Conservation (phyloP, 768 basidiomycete genomes). For the Panellus pusillus region DNA sequence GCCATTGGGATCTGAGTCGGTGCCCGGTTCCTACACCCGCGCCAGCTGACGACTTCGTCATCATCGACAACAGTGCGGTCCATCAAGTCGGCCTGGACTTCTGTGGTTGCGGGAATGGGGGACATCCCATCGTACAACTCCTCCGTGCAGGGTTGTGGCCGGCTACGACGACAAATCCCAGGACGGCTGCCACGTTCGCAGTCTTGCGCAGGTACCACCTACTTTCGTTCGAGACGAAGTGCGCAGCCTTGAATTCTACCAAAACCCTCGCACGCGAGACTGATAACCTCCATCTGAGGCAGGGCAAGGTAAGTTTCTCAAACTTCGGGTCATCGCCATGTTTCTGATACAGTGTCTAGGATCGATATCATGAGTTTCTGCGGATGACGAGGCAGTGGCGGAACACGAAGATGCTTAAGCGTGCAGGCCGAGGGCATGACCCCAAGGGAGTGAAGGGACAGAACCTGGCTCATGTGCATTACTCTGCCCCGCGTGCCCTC, state of each 20-base stretch:
- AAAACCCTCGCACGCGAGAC: conserved; percentile 7
- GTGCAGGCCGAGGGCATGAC: conserved; percentile 22
- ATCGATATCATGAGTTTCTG: conserved; percentile 16
- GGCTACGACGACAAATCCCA: conserved; percentile 11
- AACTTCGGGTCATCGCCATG: too few relatives aligned
- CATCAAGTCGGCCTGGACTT: conserved; percentile 32
- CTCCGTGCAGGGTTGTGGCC: conserved; percentile 10
- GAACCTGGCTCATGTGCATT: conserved; percentile 22
- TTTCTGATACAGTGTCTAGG: conserved; percentile 2
- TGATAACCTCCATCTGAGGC: conserved; percentile 1
- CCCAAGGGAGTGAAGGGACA: conserved; percentile 16
- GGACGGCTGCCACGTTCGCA: conserved; percentile 9
- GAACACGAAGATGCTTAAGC: conserved; percentile 21
- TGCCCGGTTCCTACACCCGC: conserved; percentile 18
- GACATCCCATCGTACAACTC: conserved; percentile 4
- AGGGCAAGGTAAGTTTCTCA: background rate
- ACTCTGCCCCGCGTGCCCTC: conserved; percentile 28
- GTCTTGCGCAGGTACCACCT: conserved; percentile 8
- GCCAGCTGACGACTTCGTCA: conserved; percentile 26
- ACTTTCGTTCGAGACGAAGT: conserved; percentile 9
- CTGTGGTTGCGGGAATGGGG: conserved; percentile 21
- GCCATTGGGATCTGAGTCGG: conserved; percentile 20
- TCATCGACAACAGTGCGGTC: conserved; percentile 32
- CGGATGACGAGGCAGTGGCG: conserved; percentile 19
- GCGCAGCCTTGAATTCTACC: conserved; percentile 20